These are phyloP conservation scores for Mycena amicta DNA, from an alignment of 768 basidiomycete genomes.

Conservation along the genomic window DNA sequence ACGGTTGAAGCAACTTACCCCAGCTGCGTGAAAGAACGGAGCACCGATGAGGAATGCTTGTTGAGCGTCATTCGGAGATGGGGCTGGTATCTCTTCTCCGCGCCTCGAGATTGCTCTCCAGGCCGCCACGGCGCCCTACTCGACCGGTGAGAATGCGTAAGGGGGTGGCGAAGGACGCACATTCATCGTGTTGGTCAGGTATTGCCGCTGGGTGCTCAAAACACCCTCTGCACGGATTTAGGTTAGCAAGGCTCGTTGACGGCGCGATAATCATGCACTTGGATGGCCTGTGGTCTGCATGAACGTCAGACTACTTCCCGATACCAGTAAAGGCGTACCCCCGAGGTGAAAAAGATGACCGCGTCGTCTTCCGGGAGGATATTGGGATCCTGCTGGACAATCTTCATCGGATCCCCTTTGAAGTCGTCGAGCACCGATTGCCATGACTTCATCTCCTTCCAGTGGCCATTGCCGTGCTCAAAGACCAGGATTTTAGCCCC, in stretches of 20 bases:
- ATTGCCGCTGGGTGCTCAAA: too few relatives aligned
- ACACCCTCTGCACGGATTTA: too few relatives aligned
- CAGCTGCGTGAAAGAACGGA: constrained; percentile 71
- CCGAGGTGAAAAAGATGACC: constrained; percentile 71
- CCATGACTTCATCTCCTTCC: constrained; percentile 48
- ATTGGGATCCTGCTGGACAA: too few relatives aligned
- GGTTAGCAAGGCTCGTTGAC: too few relatives aligned
- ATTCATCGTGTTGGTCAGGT: constrained; percentile 59
- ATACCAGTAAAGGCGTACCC: constrained; percentile 33
- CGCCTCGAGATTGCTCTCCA: constrained; percentile 49
- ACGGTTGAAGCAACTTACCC: constrained; percentile 32
- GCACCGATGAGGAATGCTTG: constrained; percentile 56
- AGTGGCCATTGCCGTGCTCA: constrained; percentile 40
- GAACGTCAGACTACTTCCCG: background rate
- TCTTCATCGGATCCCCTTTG: too few relatives aligned
- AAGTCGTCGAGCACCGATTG: too few relatives aligned
- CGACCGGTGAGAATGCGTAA: background rate
- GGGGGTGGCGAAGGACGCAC: constrained; percentile 28
- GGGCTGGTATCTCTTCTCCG: constrained; percentile 43
- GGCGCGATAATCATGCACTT: background rate
- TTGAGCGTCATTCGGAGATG: constrained; percentile 42
- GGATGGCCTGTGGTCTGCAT: too few relatives aligned
- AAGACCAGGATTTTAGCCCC: constrained; percentile 47
- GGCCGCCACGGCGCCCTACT: constrained; percentile 47
- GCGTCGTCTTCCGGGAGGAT: too few relatives aligned